These are phyloP conservation scores for Panus rudis DNA, from an alignment of 768 basidiomycete genomes.

Conservation along the genomic window DNA sequence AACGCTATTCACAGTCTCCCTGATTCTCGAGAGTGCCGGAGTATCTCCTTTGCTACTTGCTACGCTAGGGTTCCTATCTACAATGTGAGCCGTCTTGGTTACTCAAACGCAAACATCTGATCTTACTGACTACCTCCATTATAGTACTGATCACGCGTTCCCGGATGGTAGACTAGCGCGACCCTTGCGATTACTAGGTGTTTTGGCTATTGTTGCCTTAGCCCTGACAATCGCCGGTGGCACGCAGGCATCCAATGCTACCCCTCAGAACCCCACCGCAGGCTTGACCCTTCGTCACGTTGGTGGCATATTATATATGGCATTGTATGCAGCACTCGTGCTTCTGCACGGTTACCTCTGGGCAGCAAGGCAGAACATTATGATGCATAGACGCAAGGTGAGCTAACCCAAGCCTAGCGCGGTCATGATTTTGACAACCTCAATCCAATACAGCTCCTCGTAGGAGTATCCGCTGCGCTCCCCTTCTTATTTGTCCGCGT, in stretches of 20 bases:
- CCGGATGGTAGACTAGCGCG: constrained; percentile 21
- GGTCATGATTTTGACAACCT: not conserved
- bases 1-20: constrained; percentile 46
- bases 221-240: constrained; percentile 29
- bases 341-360: constrained; percentile 10
- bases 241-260: constrained; percentile 9
- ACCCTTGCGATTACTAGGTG: constrained; percentile 23
- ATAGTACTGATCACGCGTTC: not conserved
- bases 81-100: constrained; percentile 24
- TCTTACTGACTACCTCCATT: too few relatives aligned
- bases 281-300: constrained; percentile 24
- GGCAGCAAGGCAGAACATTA: constrained; percentile 2
- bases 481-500: constrained; percentile 55
- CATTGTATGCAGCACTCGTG: constrained; percentile 31
- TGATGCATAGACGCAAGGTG: constrained; percentile 8
- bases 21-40: constrained; percentile 34
- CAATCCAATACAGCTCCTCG: constrained; percentile 39
- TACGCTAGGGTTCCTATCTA: constrained; percentile 30
- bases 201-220: constrained; percentile 23
- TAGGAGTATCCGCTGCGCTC: constrained; percentile 45
- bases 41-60: constrained; percentile 33
- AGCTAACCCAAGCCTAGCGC: not conserved
- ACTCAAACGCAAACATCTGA: not conserved
- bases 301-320: constrained; percentile 28
- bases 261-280: constrained; percentile 13